These are phyloP conservation scores for Phytopythium ostracodes DNA, from an alignment of 352 stramenopile species.

Conservation along the genomic window DNA sequence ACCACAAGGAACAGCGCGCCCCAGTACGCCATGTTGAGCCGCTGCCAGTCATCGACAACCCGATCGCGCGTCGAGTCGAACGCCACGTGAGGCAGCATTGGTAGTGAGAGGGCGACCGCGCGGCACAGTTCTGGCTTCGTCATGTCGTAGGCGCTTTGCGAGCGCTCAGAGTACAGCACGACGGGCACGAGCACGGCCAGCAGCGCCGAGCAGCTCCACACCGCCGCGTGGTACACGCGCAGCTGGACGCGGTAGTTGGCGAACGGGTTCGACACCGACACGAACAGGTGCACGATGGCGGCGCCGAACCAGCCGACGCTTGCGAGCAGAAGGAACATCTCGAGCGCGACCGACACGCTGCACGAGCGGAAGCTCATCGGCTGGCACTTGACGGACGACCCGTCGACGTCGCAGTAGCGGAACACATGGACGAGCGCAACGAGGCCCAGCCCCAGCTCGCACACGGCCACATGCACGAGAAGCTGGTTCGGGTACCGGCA, in stretches of 20 bases:
- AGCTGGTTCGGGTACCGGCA: constrained; percentile 48
- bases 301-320: constrained; percentile 67
- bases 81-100: constrained; percentile 29
- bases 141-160: constrained; percentile 38
- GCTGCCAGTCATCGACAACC: constrained; percentile 37
- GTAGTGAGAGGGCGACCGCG: constrained; percentile 37
- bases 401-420: constrained; percentile 33
- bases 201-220: constrained; percentile 47
- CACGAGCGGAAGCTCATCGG: constrained; percentile 36
- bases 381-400: constrained; percentile 18
- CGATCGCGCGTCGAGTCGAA: constrained; percentile 16
- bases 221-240: constrained; percentile 44
- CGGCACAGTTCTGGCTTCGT: constrained; percentile 46
- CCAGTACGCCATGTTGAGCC: constrained; percentile 59
- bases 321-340: constrained; percentile 59
- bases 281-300: constrained; percentile 67
- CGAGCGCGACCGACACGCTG: constrained; percentile 28
- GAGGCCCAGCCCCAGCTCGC: constrained; percentile 49
- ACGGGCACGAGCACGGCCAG: constrained; percentile 36
- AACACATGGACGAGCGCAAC: constrained; percentile 42
- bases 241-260: constrained; percentile 65
- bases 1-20: constrained; percentile 50
- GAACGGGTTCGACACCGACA: constrained; percentile 73
- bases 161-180: constrained; percentile 31
- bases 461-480: constrained; percentile 57